These are phyloP conservation scores for Citrus cavaleriei DNA, from an alignment of 345 rosid species.

Conservation along the genomic window DNA sequence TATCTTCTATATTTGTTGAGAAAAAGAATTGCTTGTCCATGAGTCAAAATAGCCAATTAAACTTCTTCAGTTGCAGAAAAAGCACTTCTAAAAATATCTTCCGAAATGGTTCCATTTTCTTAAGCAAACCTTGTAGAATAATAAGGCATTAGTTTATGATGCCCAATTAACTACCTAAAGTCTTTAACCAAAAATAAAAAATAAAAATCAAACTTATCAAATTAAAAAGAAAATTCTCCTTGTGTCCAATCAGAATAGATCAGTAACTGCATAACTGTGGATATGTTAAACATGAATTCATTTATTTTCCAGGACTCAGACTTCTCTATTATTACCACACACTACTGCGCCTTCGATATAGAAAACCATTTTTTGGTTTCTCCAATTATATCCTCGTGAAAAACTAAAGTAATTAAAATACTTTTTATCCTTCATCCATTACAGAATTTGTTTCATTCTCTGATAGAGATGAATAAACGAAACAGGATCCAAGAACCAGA, in stretches of 20 bases:
- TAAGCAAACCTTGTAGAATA: conserved; percentile 46
- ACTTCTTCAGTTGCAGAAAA: conserved; percentile 70
- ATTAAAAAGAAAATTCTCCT: background rate
- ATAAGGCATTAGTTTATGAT: background rate
- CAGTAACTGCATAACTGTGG: background rate
- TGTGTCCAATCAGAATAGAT: background rate
- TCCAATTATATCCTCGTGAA: background rate
- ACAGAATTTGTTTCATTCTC: background rate
- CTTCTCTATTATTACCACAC: background rate
- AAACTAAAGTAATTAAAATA: background rate
- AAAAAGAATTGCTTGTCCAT: background rate
- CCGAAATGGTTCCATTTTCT: conserved; percentile 59
- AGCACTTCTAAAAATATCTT: conserved; percentile 61
- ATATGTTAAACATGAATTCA: background rate
- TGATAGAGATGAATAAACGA: background rate
- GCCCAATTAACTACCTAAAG: background rate
- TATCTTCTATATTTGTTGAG: too few species aligned
- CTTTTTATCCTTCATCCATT: background rate
- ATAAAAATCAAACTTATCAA: background rate
- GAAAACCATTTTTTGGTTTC: background rate
- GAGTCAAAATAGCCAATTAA: background rate
- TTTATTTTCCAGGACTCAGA: background rate
- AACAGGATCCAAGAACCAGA: background rate
- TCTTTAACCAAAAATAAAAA: background rate
- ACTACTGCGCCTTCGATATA: background rate